These are phyloP conservation scores for Mayamaea pseudoterrestris DNA, from an alignment of 108 stramenopile species.

Conservation along the genomic window DNA sequence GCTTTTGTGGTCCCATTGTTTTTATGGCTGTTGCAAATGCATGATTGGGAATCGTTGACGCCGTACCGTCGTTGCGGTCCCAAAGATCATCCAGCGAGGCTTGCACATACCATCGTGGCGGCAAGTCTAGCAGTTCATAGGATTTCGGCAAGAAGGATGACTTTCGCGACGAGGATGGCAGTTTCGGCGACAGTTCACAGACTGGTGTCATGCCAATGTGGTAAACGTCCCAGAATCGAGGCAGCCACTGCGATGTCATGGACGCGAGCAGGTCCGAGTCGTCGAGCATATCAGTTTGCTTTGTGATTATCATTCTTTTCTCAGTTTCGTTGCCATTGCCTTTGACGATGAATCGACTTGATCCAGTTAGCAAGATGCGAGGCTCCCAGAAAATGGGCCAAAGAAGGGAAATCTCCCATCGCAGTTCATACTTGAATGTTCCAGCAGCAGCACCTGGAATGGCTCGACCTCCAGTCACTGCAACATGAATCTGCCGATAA, in stretches of 20 bases:
- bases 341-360: conserved; percentile 23
- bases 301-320: conserved; percentile 17
- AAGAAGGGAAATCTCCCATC: conserved; percentile 62
- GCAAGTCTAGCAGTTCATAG: conserved; percentile 48
- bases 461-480: conserved; percentile 39
- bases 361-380: conserved; percentile 50
- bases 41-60: conserved; percentile 60
- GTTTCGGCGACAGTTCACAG: conserved; percentile 37
- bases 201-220: conserved; percentile 83
- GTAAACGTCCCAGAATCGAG: conserved; percentile 80
- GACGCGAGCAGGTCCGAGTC: conserved; percentile 20
- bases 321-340: too few species aligned
- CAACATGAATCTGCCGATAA: conserved; percentile 58
- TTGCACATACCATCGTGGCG: conserved; percentile 37
- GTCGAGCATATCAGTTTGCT: conserved; percentile 50
- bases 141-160: conserved; percentile 15
- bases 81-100: conserved; percentile 52
- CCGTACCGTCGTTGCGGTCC: conserved; percentile 31
- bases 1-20: conserved; percentile 62
- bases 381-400: conserved; percentile 76
- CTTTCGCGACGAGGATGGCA: conserved; percentile 1
- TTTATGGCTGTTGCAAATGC: conserved; percentile 66
- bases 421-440: conserved; percentile 14
- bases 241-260: conserved; percentile 36
- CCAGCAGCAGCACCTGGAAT: conserved; percentile 1